Conservation (phyloP, 345 rosid genomes). For the Trapa bicornis region DNA sequence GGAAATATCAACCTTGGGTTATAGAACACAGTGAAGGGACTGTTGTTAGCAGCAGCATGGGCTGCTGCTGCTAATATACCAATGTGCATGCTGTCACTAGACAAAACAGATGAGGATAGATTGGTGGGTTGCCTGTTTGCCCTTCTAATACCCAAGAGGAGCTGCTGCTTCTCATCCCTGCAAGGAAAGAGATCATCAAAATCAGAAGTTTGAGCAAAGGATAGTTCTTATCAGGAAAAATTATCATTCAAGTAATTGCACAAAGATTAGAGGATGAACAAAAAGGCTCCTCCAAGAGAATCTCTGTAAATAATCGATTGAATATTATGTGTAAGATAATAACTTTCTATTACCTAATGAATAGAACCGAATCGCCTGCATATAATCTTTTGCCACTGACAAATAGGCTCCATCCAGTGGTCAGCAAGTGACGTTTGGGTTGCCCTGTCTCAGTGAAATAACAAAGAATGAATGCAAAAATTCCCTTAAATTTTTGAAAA, state of each 20-base stretch:
- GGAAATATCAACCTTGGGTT: conserved; percentile 56
- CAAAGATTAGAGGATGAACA: background rate
- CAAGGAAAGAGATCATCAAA: background rate
- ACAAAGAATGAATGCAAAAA: background rate
- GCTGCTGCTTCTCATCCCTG: conserved; percentile 88
- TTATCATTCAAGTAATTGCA: background rate
- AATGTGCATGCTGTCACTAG: conserved; percentile 97
- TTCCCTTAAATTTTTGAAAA: background rate
- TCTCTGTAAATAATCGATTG: conserved; percentile 4
- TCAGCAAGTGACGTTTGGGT: conserved; percentile 83
- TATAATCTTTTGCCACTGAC: conserved; percentile 75
- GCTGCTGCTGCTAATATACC: conserved; percentile 97
- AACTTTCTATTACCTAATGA: conserved; percentile 42
- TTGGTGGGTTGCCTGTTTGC: conserved; percentile 77
- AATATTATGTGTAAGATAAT: background rate
- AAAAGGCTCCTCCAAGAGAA: background rate
- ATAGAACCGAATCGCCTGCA: conserved; percentile 78
- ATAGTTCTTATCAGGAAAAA: background rate
- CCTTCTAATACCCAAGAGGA: conserved; percentile 68
- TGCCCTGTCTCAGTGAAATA: conserved; percentile 38
- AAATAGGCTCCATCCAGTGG: conserved; percentile 89
- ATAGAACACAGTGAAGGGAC: conserved; percentile 79
- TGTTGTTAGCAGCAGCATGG: conserved; percentile 90
- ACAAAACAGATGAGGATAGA: conserved; percentile 77
- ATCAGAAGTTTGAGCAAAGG: background rate